Base-by-base conservation (phyloP, 495 filamentous ascomycete species). In the Paragyromitra xinjiangensis region DNA sequence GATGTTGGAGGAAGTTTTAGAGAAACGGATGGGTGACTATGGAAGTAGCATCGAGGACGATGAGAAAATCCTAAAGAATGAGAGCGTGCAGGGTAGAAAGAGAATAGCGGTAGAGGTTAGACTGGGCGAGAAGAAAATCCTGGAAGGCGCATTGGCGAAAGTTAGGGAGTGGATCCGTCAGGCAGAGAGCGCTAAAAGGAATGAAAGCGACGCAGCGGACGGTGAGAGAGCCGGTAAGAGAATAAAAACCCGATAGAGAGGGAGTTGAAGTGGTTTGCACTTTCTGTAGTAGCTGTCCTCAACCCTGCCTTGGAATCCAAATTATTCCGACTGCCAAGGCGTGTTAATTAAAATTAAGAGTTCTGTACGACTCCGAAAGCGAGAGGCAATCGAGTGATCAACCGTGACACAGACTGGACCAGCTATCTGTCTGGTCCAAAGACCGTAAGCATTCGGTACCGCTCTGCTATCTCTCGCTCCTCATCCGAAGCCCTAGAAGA, bases 41-140 rank as follows among this genome's bases (percentile, higher is more conserved):
- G 73, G 82, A 3, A 93, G 91, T 1, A 88, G 85, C 3, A 80
- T 93, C 39, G 84, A 86, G 22, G 86, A 92, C 26, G 94, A 97
- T 73, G 81, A 86, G 37, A 78, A 84, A 50, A 64, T 93, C 2
- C 78, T 94, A 37, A 59, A 45, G 45, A 73, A 75, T 4, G 69
- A 73, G 37, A 81, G 74, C n/a, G 42, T 86, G 51, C 75, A 73
- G 40, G 78, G 81, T 29, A 85, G 91, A 63, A 84, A 78, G 50
- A 86, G 82, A 55, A 94, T 93, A 90, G 94, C 94, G 0, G 79
- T 93, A 3, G 85, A 92, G 74, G 92, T 97, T 45, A 88, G 94
- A 59, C 83, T 90, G 45, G 94, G 94, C 8, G 94, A 97, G 84
- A 97, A 96, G 81, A 85, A 87, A 68, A 85, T 97, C n/a, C 72